Evolutionary conservation across 192 early-diverging fungal species (phyloP).

Genomic region (Linnemannia zychae): DNA sequence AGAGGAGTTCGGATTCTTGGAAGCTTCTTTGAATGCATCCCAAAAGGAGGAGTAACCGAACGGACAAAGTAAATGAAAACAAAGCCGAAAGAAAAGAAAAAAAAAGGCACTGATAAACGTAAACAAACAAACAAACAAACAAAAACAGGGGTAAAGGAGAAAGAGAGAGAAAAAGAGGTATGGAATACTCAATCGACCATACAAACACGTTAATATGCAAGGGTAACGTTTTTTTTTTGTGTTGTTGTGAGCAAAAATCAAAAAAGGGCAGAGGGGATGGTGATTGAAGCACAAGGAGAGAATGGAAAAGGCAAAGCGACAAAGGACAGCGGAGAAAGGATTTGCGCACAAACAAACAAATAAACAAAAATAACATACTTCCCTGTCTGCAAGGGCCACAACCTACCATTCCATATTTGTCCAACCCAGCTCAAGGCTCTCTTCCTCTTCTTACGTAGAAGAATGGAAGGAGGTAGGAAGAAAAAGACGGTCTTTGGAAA

Average conservation of each 20-base stretch:
- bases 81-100: neutral
- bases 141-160: neutral
- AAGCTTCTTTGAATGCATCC: neutral
- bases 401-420: neutral
- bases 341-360: constrained; percentile 5
- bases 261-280: neutral
- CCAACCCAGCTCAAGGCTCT: neutral
- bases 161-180: neutral
- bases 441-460: no score
- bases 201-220: constrained; percentile 1
- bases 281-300: neutral
- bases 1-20: neutral
- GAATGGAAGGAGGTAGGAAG: neutral
- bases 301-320: constrained; percentile 3
- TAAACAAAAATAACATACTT: neutral
- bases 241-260: neutral
- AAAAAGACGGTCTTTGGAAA: neutral
- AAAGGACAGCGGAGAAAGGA: neutral
- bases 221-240: neutral
- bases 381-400: neutral
- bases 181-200: neutral
- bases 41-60: neutral
- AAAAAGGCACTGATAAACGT: neutral
- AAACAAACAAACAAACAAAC: neutral
- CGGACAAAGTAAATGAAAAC: neutral